Evolutionary conservation across 2,329 filamentous ascomycete genomes (phyloP), one percentile per base, ranked within the genome.

Genomic region (Botrytis deweyae): DNA sequence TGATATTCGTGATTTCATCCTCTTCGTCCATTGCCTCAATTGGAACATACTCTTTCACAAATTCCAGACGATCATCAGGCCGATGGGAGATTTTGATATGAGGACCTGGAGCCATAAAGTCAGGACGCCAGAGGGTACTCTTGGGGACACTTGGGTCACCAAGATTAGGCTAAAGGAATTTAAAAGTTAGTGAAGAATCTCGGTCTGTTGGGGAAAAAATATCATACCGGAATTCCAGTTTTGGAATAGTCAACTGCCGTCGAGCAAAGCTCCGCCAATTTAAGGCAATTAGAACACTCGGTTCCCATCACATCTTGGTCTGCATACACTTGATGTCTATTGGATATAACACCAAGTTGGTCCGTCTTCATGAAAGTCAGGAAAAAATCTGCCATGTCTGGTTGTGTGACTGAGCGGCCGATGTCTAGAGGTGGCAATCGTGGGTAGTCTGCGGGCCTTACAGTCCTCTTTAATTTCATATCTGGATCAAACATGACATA

Each of bases 381-480:
- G 76, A 97, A 96, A 82, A 95, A 96, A 18, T 92, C 85, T 0
- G 89, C 90, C 83, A 97, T 96, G 77, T 97, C 93, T 0, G 87
- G 81, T 2, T 82, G 81, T 1, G 81, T 82, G 0, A 97, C 92
- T 0, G 82, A 75, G 0, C 91, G 85, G 12, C 86, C 85, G n/a
- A 97, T 86, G 66, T 90, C 85, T 0, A 85, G 75, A 0, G 92
- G 88, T 0, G 77, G 25, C 0, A 88, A 84, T 1, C 88, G 86
- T 4, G 89, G 87, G 77, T 97, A 97, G 76, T 94, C 89, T 0
- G 93, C 93, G 0, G 94, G 88, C 1, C 4, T 0, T n/a, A 85
- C 88, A 0, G 82, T 84, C 0, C 74, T 78, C 7, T 79, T 80
- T 0, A 87, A 85, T 1, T 87, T 81, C 0, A 90, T 84, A 0